phyloP scores from a whole-genome alignment of 179 eudicot species.

The Vitellaria paradoxa region DNA sequence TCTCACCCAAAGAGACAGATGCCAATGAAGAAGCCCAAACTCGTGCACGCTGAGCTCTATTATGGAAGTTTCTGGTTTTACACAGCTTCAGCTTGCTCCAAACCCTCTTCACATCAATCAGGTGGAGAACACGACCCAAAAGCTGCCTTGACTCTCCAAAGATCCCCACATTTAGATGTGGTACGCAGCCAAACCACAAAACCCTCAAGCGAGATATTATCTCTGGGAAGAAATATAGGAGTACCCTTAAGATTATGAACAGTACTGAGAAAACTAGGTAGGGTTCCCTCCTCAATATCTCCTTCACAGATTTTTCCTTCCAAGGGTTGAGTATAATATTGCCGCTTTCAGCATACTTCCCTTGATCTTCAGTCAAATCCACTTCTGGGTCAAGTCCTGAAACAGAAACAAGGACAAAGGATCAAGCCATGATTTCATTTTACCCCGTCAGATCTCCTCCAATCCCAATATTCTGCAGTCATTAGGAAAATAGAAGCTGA shows the following conservation, averaged over 20 bases:
- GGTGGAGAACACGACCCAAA: conserved; percentile 32
- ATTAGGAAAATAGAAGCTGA: conserved; percentile 1
- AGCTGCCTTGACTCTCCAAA: conserved; percentile 40
- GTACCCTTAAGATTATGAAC: conserved; percentile 34
- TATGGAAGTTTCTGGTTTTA: conserved; percentile 39
- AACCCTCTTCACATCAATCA: conserved; percentile 34
- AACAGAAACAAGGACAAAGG: conserved; percentile 1
- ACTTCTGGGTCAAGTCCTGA: conserved; percentile 35
- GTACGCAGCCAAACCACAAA: conserved; percentile 29
- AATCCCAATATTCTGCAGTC: not conserved
- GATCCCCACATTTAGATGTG: conserved; percentile 32
- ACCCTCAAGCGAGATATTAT: conserved; percentile 24
- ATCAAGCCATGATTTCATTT: not conserved
- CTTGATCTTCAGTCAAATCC: conserved; percentile 17
- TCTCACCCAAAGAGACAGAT: conserved; percentile 48
- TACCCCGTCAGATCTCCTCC: not conserved
- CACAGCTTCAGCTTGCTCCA: conserved; percentile 39
- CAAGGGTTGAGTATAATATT: conserved; percentile 17
- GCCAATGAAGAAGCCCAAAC: conserved; percentile 57
- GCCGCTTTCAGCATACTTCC: conserved; percentile 9
- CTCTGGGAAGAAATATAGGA: conserved; percentile 32
- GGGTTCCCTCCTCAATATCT: conserved; percentile 36
- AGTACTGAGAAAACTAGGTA: conserved; percentile 30
- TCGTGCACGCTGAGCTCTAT: conserved; percentile 39
- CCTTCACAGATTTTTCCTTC: conserved; percentile 30